phyloP scores from a whole-genome alignment of 192 early-diverging fungal species.

The Backusella circina region DNA sequence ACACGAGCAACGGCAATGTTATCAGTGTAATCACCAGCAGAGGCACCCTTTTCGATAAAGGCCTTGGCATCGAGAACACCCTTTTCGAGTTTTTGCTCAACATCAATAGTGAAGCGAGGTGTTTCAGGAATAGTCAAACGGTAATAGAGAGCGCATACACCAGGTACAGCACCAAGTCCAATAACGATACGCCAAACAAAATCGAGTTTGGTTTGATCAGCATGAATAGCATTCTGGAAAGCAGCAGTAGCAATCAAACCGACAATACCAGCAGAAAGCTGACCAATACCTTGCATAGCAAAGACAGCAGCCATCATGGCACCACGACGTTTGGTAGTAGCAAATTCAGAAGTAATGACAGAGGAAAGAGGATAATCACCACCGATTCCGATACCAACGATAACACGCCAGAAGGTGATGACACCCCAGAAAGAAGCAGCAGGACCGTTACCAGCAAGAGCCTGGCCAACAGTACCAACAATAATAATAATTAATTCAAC shows the following conservation, averaged over 20 bases:
- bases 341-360: slow-evolving; percentile 92
- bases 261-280: slow-evolving; percentile 75
- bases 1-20: slow-evolving; percentile 30
- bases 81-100: slow-evolving; percentile 68
- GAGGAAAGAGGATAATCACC: slow-evolving; percentile 96
- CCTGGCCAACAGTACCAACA: slow-evolving; percentile 77
- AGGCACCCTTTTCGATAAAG: slow-evolving; percentile 36
- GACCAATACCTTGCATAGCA: slow-evolving; percentile 93
- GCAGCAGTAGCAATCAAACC: slow-evolving; percentile 67
- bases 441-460: slow-evolving; percentile 70
- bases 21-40: slow-evolving; percentile 44
- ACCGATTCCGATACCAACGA: slow-evolving; percentile 93
- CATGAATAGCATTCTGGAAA: slow-evolving; percentile 66
- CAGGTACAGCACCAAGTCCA: slow-evolving; percentile 83
- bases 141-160: slow-evolving; percentile 84
- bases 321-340: slow-evolving; percentile 79
- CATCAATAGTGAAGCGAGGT: slow-evolving; percentile 77
- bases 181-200: slow-evolving; percentile 91
- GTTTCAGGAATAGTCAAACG: slow-evolving; percentile 93
- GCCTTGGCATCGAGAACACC: slow-evolving; percentile 45
- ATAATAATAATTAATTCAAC: slow-evolving; percentile 92
- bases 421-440: slow-evolving; percentile 58
- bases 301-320: slow-evolving; percentile 89
- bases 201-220: slow-evolving; percentile 63
- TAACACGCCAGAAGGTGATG: slow-evolving; percentile 84